Evolutionary conservation across 2,329 filamentous ascomycete genomes (phyloP), one percentile per base, ranked within the genome.

Genomic region (Venturia oleaginea): DNA sequence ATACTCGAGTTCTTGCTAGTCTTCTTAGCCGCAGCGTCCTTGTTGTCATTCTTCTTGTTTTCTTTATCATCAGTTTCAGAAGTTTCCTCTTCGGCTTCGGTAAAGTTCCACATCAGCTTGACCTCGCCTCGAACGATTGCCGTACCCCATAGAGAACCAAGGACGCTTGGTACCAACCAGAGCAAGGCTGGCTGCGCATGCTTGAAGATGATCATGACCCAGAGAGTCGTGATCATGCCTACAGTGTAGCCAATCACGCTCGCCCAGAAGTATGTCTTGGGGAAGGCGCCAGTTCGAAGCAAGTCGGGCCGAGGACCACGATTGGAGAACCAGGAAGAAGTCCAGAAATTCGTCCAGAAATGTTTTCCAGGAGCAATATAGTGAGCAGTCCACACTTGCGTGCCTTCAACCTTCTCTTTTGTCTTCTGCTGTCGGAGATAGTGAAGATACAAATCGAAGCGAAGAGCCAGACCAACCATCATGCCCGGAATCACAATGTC

Each of bases 401-500:
- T 38, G 4, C 54, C 68, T 67, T 68, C 71, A 66, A 62, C 66
- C 61, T 62, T 70, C 64, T 63, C 62, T 19, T 40, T 55, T 17
- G 34, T 62, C 54, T 79, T 82, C 72, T 86, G 82, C 71, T 90
- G 86, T 46, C 81, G 81, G 42, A 88, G 80, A 72, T 97, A 97
- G 77, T 89, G 86, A 63, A 91, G 81, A 78, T 91, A 94, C 8
- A 96, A 81, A 72, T 99, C 93, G 70, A 96, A 96, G n/a, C 93
- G 86, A 30, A 99, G 80, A 2, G 92, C 91, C 51, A 97, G 83
- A 1, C 85, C 91, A 67, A 97, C 88, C 77, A 97, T 87, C 71
- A 97, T 91, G 10, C 93, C 94, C 0, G 93, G 93, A 3, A 99
- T 81, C 1, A 96, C 90, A 65, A 99, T 90, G 72, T 99, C 93